Evolutionary conservation across 345 rosid species (phyloP), one percentile per base, ranked within the genome.

Genomic region (Citrus reticulata): DNA sequence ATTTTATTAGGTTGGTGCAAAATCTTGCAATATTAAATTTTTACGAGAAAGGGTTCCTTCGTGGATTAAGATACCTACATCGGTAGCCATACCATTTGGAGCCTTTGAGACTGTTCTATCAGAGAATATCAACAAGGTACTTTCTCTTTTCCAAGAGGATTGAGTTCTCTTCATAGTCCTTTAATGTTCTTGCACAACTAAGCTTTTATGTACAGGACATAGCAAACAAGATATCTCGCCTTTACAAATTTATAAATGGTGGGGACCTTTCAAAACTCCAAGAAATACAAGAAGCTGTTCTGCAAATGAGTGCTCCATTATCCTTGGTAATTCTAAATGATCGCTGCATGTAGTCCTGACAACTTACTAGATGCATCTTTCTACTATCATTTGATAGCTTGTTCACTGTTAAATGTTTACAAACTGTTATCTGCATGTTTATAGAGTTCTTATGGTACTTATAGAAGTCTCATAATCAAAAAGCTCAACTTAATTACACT

Each of bases 221-320:
- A 46, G 84, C 86, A 58, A 85, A 76, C 81, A 87, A 71, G 74
- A 85, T 90, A 34, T 73, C 62, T 39, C 32, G 32, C 72, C 76
- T 82, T 40, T 63, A 80, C 61, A 86, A 83, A 74, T 80, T 76
- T 78, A 84, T 86, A 22, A 34, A 66, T 32, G 86, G 87, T 20
- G 89, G 93, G 70, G 88, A 88, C 73, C 66, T 86, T 66, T 79
- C 90, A 73, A 86, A 88, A 75, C 84, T 86, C 69, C 84, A 80
- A 81, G 83, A 80, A 51, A 87, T 90, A 77, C 86, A 86, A 87
- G 88, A 81, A 82, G 87, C 84, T 69, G 69, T 88, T 79, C 85
- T 82, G 67, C 90, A 85, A 66, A 87, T 80, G 82, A 81, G 34
- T 54, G 82, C 84, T 32, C 82, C 83, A 32, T 54, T 37, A 8